A percentile compares a stretch with the other conserved stretches of the same genome.
These are phyloP conservation scores for Thielaviopsis punctulata DNA, from an alignment of 2,329 filamentous ascomycete genomes.

Conservation along the genomic window DNA sequence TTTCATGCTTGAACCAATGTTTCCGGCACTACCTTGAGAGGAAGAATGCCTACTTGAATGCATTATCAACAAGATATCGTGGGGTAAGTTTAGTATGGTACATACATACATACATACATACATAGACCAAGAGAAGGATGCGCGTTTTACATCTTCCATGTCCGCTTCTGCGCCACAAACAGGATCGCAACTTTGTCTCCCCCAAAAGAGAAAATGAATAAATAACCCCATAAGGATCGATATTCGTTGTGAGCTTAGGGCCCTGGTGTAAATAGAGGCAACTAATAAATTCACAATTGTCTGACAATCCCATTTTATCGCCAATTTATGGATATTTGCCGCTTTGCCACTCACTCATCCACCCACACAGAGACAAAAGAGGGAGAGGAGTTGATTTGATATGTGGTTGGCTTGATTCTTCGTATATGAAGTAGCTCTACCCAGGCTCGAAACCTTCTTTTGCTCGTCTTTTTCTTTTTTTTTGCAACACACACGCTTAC, in stretches of 20 bases:
- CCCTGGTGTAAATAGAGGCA: neutral
- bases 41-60: no score
- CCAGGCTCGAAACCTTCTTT: neutral
- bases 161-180: neutral
- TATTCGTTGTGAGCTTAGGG: no score
- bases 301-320: neutral
- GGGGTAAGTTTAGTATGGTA: neutral
- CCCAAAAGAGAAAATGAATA: no score
- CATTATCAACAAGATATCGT: neutral
- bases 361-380: neutral
- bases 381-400: neutral
- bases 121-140: neutral
- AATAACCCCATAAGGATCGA: no score
- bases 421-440: neutral
- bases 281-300: neutral
- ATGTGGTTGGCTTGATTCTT: neutral
- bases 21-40: no score
- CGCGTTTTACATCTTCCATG: neutral
- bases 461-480: no score
- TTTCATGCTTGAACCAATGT: no score
- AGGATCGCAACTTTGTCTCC: no score
- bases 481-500: no score
- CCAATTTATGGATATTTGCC: neutral
- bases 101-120: no score
- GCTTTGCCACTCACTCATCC: neutral